These are phyloP conservation scores for Chlorella variabilis DNA, from an alignment of 163 green algal genomes.

Conservation along the genomic window DNA sequence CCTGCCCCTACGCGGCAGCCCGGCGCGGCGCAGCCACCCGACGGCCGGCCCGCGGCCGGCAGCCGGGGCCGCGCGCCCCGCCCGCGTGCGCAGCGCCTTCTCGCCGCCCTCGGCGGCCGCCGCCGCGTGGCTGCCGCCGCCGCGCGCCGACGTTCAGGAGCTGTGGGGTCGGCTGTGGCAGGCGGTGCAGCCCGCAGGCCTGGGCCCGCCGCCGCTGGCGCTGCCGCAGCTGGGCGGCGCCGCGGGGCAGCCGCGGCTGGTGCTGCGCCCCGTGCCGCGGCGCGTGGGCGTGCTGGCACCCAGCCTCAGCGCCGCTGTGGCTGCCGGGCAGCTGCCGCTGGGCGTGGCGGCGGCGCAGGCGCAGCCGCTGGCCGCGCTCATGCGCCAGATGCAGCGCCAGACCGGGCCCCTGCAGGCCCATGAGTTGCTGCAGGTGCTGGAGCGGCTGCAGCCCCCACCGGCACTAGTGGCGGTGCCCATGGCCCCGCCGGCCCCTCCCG, in stretches of 20 bases:
- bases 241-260: background rate
- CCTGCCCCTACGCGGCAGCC: too few relatives aligned
- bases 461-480: background rate
- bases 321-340: background rate
- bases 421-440: background rate
- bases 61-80: too few relatives aligned
- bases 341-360: background rate
- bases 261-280: background rate
- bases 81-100: too few relatives aligned
- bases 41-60: too few relatives aligned
- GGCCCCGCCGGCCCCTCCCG: background rate
- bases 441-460: background rate
- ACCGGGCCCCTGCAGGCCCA: background rate
- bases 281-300: background rate
- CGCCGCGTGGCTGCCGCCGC: too few relatives aligned
- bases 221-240: background rate
- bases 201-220: background rate
- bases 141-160: background rate
- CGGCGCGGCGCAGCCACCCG: too few relatives aligned
- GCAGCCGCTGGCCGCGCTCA: background rate
- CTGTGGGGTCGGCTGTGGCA: background rate
- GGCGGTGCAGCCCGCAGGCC: background rate
- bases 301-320: background rate
- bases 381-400: background rate
- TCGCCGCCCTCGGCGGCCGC: too few relatives aligned